Conservation (phyloP, 1,284 basidiomycete species). For the Paramarasmius palmivorus region DNA sequence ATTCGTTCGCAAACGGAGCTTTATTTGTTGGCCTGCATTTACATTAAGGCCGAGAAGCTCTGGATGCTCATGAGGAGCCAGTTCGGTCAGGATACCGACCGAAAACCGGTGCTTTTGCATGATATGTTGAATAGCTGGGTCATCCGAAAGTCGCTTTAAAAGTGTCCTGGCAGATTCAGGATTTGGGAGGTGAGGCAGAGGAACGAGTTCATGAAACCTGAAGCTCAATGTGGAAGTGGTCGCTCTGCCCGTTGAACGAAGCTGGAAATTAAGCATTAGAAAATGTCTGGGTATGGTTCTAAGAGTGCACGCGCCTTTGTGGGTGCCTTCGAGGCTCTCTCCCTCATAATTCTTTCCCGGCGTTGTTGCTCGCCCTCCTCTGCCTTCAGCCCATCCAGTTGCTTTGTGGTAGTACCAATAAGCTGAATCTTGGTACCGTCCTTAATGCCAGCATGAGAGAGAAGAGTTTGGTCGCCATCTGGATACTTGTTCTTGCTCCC, state of each 20-base stretch:
- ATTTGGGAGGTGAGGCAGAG: constrained; percentile 63
- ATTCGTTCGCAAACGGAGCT: constrained; percentile 68
- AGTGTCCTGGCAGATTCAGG: constrained; percentile 54
- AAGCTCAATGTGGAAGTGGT: constrained; percentile 42
- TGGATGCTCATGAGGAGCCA: constrained; percentile 75
- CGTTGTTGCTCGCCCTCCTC: constrained; percentile 58
- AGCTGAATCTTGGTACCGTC: constrained; percentile 66
- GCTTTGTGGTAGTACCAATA: constrained; percentile 60
- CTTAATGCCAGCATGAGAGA: constrained; percentile 56
- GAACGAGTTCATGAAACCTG: constrained; percentile 62
- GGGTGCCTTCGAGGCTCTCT: constrained; percentile 56
- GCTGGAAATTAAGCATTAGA: constrained; percentile 33
- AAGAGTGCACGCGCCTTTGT: constrained; percentile 49
- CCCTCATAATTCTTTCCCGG: constrained; percentile 56
- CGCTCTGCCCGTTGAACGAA: constrained; percentile 54
- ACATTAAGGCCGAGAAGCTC: constrained; percentile 71
- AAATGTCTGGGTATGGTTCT: not conserved
- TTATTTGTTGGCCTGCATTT: constrained; percentile 62
- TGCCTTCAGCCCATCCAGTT: constrained; percentile 52
- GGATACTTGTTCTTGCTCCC: constrained; percentile 51
- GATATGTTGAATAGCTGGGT: constrained; percentile 66
- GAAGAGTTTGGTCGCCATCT: constrained; percentile 34
- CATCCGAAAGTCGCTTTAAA: constrained; percentile 59
- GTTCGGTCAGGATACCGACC: constrained; percentile 69
- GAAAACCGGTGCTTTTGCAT: constrained; percentile 69